phyloP scores from a whole-genome alignment of 139 green algal genomes.

The Dunaliella primolecta region DNA sequence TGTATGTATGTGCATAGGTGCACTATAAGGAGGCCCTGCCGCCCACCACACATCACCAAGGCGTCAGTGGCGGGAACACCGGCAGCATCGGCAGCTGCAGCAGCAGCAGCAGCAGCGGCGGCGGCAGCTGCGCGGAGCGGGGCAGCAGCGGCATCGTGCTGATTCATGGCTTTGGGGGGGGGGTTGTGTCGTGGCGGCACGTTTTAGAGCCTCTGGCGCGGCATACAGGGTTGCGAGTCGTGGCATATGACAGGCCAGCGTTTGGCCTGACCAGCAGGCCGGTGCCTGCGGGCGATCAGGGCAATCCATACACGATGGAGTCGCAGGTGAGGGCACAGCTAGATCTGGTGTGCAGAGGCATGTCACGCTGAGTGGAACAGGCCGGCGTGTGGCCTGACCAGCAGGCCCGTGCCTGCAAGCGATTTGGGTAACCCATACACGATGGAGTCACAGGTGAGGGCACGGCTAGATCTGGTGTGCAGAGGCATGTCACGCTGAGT shows the following conservation, averaged over 20 bases:
- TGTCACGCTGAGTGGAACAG: no score
- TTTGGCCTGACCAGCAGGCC: slow-evolving; percentile 23
- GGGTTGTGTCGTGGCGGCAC: slow-evolving; percentile 75
- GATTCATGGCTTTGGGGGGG: slow-evolving; percentile 77
- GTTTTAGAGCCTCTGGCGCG: slow-evolving; percentile 67
- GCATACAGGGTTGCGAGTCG: slow-evolving; percentile 42
- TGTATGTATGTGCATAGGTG: no score
- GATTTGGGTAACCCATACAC: no score
- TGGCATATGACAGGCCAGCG: slow-evolving; percentile 35
- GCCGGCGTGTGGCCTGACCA: neutral
- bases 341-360: no score
- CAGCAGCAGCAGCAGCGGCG: neutral
- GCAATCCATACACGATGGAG: no score
- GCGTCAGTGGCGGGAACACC: no score
- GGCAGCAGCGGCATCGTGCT: slow-evolving; percentile 44
- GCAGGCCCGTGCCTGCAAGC: neutral
- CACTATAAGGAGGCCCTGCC: slow-evolving; percentile 43
- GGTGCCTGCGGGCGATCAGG: no score
- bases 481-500: no score
- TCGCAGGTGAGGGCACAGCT: no score
- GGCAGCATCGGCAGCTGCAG: neutral
- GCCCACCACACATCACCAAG: no score
- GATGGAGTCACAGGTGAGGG: no score
- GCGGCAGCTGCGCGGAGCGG: neutral
- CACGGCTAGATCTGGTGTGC: no score